Evolutionary conservation across 192 early-diverging fungal species (phyloP), one percentile per base, ranked within the genome.

Genomic region (Rhizophagus prolifer): DNA sequence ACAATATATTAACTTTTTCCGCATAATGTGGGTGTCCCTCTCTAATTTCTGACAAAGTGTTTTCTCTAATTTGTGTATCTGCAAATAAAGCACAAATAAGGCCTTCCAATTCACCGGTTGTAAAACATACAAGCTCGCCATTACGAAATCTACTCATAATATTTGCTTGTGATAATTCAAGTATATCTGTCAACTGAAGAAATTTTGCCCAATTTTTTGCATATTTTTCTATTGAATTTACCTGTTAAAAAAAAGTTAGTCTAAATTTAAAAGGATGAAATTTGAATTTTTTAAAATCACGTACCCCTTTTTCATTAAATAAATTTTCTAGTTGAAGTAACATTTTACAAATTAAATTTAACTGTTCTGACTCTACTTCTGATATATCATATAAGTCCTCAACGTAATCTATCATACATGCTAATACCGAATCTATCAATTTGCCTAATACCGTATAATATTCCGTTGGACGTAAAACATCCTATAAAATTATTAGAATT

Each of bases 21-120:
- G 31, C 31, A 8, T 0, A 38, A 38, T 38, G 36, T 38, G 82
- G 82, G 28, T 81, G 80, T 2, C 82, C 82, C 9, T 81, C 78
- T 13, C 58, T 71, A 58, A 90, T 90, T 78, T 90, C 88, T n/a
- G 81, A 54, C 2, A 90, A 58, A 68, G 83, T 86, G 26, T 72
- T 69, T 36, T 83, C 78, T 26, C 88, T 80, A 13, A 89, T 72
- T 4, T 81, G 76, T 31, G 88, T 86, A 54, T 89, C 87, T 3
- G 88, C 87, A 79, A 90, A 90, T 21, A 90, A 64, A 5, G 89
- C 85, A 67, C 85, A 85, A 1, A 90, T 25, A 2, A 90, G 75
- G 12, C 79, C 70, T 19, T 80, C 78, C n/a, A 90, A 76, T 64
- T 90, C 88, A 2, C 73, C 60, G 10, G 76, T 82, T 10, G 76